These are phyloP conservation scores for Brassica cretica DNA, from an alignment of 345 rosid genomes.

Conservation along the genomic window DNA sequence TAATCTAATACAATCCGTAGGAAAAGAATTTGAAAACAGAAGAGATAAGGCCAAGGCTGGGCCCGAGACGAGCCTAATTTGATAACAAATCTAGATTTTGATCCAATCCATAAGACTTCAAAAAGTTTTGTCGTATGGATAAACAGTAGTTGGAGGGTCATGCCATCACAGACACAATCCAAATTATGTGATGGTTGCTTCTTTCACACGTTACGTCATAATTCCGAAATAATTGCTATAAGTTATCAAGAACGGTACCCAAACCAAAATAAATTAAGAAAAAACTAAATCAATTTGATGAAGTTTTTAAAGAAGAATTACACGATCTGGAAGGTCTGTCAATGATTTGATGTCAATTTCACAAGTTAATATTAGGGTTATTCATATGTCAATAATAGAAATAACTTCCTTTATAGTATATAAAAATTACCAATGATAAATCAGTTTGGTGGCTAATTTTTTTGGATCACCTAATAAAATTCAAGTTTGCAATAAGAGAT, in stretches of 20 bases:
- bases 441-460: no score
- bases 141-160: slow-evolving; percentile 19
- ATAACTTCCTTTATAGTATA: no score
- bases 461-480: no score
- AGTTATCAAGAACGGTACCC: slow-evolving; percentile 4
- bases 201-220: slow-evolving; percentile 17
- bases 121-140: background rate
- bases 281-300: background rate
- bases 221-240: background rate
- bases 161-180: slow-evolving; percentile 9
- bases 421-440: no score
- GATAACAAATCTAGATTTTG: slow-evolving; percentile 22
- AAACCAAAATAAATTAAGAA: background rate
- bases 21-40: background rate
- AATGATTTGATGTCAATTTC: no score
- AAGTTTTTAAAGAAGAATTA: no score
- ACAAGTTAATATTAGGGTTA: no score
- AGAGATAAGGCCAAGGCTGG: slow-evolving; percentile 36
- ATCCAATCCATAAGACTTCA: slow-evolving; percentile 17
- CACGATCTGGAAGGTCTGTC: background rate
- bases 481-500: no score
- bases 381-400: no score
- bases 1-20: background rate
- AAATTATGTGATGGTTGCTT: background rate
- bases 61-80: slow-evolving; percentile 33